Base-by-base conservation (phyloP, 805 yeast genomes). In the Candida yuanshanica region DNA sequence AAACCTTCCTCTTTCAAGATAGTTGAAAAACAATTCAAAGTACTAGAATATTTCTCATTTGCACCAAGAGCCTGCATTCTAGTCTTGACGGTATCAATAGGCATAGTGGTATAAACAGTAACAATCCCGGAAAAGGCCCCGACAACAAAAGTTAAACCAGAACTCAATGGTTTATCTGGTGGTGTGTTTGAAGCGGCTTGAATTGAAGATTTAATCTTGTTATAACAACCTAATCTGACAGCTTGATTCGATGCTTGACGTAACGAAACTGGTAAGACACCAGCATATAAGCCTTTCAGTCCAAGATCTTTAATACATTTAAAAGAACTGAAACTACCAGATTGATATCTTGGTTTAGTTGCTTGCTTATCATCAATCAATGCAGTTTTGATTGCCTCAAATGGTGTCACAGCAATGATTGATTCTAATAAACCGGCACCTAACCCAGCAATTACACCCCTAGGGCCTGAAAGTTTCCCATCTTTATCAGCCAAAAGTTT, bases 181-280 rank as follows among this genome's bases (percentile, higher is more conserved):
- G 79, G 80, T 2, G 83, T 63, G 39, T 77, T 74, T 33, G 81
- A 73, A 32, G 81, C 77, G 51, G 77, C 79, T 62, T 88, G 96
- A 37, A 88, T 69, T 58, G 80, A 62, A 6, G 85, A 72, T 62
- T 91, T 90, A 66, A 91, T 82, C 50, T 90, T 78, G 59, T 88
- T 89, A 65, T 91, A 91, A 32, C 95, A 83, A 3, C 98, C 98
- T 50, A 91, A 70, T 53, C 99, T 75, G 13, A 93, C 98, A 4
- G 95, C 95, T 51, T 87, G 93, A 64, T 91, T 91, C 3, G 98
- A 81, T 9, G 96, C 98, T 63, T 91, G 99, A 58, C 99, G 79
- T 71, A 90, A 66, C 0, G 97, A 86, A 6, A 91, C 98, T 0
- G 99, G 98, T 7, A 90, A 66, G 7, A 91, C 72, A 23, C 96